Conservation (phyloP, 495 filamentous ascomycete species). For the Umbilicaria muhlenbergii region DNA sequence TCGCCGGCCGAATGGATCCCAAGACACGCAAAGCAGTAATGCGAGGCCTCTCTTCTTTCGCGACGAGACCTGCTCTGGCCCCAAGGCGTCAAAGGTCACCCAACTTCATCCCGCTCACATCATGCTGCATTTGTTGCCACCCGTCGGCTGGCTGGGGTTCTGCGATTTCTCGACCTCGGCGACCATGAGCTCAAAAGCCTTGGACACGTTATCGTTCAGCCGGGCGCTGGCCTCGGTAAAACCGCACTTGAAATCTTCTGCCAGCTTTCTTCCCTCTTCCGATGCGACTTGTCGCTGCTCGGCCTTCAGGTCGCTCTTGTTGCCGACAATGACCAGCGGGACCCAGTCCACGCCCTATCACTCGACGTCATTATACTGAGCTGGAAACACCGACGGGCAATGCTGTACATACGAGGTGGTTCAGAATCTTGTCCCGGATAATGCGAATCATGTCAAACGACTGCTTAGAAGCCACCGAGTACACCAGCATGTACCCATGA, state of each 20-base stretch:
- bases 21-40: not conserved
- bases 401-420: conserved; percentile 59
- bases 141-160: conserved; percentile 71
- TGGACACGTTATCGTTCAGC: conserved; percentile 82
- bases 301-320: conserved; percentile 86
- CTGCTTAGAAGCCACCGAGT: conserved; percentile 81
- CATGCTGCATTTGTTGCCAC: conserved; percentile 61
- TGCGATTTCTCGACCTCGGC: conserved; percentile 88
- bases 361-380: conserved; percentile 1
- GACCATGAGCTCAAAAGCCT: conserved; percentile 90
- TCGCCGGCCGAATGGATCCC: too few relatives aligned
- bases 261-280: conserved; percentile 67
- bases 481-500: conserved; percentile 97
- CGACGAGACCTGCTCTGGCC: not conserved
- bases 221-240: conserved; percentile 92
- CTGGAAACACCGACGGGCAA: not conserved
- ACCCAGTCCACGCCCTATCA: conserved; percentile 76
- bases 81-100: not conserved
- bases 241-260: conserved; percentile 75
- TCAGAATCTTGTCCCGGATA: conserved; percentile 92
- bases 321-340: conserved; percentile 87
- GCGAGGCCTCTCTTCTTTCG: not conserved
- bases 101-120: conserved; percentile 41
- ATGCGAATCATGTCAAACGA: conserved; percentile 95
- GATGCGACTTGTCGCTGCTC: conserved; percentile 83